A percentile compares a stretch with the other conserved stretches of the same genome.
These are phyloP conservation scores for Pleurotus cornucopiae DNA, from an alignment of 768 basidiomycete species.

Conservation along the genomic window DNA sequence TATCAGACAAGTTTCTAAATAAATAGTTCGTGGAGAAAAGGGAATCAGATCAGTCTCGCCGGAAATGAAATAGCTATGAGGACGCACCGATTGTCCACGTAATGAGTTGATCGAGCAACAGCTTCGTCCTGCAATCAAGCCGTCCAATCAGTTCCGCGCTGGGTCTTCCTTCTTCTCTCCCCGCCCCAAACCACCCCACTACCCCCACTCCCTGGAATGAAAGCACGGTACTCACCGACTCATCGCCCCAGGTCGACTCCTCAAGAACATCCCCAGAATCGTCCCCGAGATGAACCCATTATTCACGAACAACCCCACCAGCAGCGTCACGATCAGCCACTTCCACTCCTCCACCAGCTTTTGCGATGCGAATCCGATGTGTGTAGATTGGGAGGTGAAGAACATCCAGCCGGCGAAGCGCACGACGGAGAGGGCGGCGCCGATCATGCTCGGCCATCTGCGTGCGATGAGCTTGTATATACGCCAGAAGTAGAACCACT, in stretches of 20 bases:
- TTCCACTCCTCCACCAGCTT: not conserved
- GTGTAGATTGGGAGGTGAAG: not conserved
- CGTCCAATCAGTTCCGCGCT: too few species aligned
- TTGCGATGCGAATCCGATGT: not conserved
- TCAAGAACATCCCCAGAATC: not conserved
- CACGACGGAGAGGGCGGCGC: not conserved
- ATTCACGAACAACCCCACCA: not conserved
- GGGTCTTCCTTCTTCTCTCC: too few species aligned
- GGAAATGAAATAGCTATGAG: not conserved
- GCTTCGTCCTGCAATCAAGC: not conserved
- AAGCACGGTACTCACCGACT: not conserved
- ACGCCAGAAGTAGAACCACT: conserved; percentile 5
- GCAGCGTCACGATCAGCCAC: conserved; percentile 2
- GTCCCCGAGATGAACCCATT: not conserved
- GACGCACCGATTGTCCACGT: conserved; percentile 2
- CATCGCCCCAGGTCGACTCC: not conserved
- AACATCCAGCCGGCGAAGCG: not conserved
- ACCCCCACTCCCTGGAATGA: not conserved
- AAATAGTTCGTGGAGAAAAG: not conserved
- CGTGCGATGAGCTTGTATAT: not conserved
- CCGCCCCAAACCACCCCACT: too few species aligned
- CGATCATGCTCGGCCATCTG: not conserved
- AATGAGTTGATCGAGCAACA: conserved; percentile 3
- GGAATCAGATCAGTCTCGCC: too few species aligned
- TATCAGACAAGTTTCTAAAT: conserved; percentile 1